phyloP scores from a whole-genome alignment of 2,329 filamentous ascomycete species.

The Botrytis cinerea region DNA sequence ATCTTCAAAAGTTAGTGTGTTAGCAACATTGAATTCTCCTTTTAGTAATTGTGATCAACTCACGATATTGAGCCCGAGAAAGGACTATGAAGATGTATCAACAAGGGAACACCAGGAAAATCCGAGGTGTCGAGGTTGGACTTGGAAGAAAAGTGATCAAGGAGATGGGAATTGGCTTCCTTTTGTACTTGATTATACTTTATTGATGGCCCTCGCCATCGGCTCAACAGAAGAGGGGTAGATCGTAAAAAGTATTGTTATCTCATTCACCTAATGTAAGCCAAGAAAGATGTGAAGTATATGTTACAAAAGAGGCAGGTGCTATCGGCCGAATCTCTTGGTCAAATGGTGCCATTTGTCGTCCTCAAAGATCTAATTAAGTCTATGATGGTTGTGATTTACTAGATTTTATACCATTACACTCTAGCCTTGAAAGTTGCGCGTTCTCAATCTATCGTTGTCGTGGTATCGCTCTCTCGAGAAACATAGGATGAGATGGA shows the following conservation, averaged over 20 bases:
- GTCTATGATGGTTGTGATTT: background rate
- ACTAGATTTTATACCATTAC: background rate
- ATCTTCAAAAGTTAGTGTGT: background rate
- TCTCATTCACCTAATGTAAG: conserved; percentile 19
- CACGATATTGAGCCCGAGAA: background rate
- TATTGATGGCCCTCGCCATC: background rate
- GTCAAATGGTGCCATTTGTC: conserved; percentile 8
- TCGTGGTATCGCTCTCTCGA: background rate
- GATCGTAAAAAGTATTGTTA: background rate
- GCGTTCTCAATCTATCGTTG: background rate
- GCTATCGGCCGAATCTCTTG: conserved; percentile 1
- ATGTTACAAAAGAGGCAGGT: conserved; percentile 21
- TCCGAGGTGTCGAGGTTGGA: background rate
- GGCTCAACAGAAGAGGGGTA: conserved; percentile 1
- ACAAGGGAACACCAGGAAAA: background rate
- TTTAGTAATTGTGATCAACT: background rate
- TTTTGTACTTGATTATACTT: background rate
- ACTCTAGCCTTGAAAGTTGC: background rate
- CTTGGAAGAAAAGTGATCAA: background rate
- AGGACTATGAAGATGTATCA: background rate
- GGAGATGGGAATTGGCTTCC: background rate
- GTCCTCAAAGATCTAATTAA: background rate
- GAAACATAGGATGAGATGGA: background rate
- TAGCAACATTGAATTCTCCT: background rate
- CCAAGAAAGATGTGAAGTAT: background rate